Conservation (phyloP, 192 early-diverging fungal genomes). For the Paraglomus brasilianum region DNA sequence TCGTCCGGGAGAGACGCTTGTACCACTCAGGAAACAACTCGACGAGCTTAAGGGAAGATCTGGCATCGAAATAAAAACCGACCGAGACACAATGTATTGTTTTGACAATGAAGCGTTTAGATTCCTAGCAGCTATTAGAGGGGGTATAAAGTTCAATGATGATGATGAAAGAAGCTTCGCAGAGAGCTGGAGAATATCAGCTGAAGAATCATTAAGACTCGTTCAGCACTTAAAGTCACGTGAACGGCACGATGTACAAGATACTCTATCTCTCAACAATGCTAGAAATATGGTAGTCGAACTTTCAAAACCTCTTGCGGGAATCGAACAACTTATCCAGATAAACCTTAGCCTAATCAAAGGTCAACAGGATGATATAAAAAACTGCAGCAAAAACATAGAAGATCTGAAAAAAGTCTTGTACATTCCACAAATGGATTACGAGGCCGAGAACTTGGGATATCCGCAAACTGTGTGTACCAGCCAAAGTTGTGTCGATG, state of each 20-base stretch:
- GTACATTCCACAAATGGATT: constrained; percentile 27
- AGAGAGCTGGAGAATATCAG: constrained; percentile 35
- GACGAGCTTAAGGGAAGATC: constrained; percentile 12
- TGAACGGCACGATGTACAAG: constrained; percentile 27
- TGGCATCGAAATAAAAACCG: constrained; percentile 19
- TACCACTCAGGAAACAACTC: constrained; percentile 22
- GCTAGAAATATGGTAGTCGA: constrained; percentile 29
- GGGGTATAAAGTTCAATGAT: constrained; percentile 21
- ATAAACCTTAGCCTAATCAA: constrained; percentile 26
- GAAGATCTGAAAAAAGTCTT: constrained; percentile 28
- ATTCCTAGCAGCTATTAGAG: constrained; percentile 32
- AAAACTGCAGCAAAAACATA: constrained; percentile 21
- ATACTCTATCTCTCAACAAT: constrained; percentile 36
- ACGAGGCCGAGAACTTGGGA: constrained; percentile 25
- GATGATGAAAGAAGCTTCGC: constrained; percentile 24
- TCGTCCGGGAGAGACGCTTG: constrained; percentile 34
- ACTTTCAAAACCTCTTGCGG: constrained; percentile 32
- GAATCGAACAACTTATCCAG: constrained; percentile 33
- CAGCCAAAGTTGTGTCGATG: constrained; percentile 10
- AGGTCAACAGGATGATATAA: constrained; percentile 27
- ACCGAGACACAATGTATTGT: constrained; percentile 21
- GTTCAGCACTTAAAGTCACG: constrained; percentile 24
- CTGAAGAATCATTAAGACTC: constrained; percentile 29
- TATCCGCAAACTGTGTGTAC: constrained; percentile 36
- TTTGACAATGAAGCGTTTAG: constrained; percentile 40